These are phyloP conservation scores for Podospora conica DNA, from an alignment of 495 filamentous ascomycete genomes.

Conservation along the genomic window DNA sequence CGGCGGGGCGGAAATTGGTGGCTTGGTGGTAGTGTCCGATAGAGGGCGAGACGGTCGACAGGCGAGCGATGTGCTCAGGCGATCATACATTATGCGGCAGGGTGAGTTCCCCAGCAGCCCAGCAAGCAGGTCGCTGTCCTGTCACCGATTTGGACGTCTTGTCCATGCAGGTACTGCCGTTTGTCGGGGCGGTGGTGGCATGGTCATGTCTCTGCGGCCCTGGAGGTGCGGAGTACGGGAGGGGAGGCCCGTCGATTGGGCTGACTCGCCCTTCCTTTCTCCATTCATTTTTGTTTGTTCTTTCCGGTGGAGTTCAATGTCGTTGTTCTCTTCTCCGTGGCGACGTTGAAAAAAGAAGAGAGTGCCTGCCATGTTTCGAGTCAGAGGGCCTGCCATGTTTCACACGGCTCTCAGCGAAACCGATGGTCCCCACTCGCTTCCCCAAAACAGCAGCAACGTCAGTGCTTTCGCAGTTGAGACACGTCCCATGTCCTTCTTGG, in stretches of 20 bases:
- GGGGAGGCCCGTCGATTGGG: not conserved
- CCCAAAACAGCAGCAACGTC: not conserved
- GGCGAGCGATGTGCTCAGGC: not conserved
- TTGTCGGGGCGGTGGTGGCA: not conserved
- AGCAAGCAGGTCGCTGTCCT: not conserved
- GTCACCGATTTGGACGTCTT: not conserved
- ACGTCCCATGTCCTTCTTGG: not conserved
- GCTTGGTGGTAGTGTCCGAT: not conserved
- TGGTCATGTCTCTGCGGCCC: not conserved
- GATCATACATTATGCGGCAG: not conserved
- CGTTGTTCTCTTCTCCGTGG: not conserved
- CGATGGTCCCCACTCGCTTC: not conserved
- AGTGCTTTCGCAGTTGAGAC: not conserved
- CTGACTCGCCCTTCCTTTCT: not conserved
- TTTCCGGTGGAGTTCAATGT: not conserved
- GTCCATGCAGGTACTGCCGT: not conserved
- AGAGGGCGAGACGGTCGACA: not conserved
- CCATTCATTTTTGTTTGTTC: not conserved
- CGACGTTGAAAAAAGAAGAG: not conserved
- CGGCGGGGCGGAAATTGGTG: not conserved
- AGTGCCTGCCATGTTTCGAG: not conserved
- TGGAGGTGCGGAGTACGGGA: no score
- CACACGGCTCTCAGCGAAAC: not conserved
- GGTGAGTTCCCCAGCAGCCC: not conserved
- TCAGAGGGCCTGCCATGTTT: not conserved